Percentiles rank a stretch among this genome's conserved stretches.
phyloP scores from a whole-genome alignment of 148 eudicot genomes.

The Cornus florida region DNA sequence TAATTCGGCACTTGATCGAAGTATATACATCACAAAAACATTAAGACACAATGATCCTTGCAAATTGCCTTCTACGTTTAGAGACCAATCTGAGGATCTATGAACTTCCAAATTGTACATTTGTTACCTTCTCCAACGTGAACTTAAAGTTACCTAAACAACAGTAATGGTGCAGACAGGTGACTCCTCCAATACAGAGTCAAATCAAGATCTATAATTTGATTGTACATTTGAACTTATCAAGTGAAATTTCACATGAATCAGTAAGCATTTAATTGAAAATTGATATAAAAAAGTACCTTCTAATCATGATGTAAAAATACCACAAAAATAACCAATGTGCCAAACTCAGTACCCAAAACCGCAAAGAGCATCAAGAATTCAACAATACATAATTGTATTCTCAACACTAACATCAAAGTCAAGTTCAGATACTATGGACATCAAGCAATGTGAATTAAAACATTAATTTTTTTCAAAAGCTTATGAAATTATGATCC shows the following conservation, averaged over 20 bases:
- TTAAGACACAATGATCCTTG: neutral
- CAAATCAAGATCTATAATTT: neutral
- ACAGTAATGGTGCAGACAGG: neutral
- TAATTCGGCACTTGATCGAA: neutral
- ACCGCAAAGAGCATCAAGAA: neutral
- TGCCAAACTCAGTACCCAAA: neutral
- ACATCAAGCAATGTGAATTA: neutral
- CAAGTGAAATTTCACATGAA: neutral
- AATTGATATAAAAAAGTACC: neutral
- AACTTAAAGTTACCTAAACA: neutral
- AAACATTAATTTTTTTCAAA: neutral
- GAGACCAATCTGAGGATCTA: neutral
- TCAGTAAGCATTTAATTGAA: neutral
- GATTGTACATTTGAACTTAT: neutral
- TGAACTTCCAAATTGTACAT: no score
- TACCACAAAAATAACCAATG: neutral
- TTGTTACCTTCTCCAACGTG: neutral
- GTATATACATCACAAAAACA: neutral
- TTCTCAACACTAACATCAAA: neutral
- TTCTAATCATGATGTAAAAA: no score
- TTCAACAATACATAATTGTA: neutral
- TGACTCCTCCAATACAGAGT: neutral
- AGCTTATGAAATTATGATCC: neutral
- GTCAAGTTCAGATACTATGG: neutral
- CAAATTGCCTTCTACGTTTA: neutral